phyloP scores from a whole-genome alignment of 140 eudicot genomes.

The Senecio squalidus region DNA sequence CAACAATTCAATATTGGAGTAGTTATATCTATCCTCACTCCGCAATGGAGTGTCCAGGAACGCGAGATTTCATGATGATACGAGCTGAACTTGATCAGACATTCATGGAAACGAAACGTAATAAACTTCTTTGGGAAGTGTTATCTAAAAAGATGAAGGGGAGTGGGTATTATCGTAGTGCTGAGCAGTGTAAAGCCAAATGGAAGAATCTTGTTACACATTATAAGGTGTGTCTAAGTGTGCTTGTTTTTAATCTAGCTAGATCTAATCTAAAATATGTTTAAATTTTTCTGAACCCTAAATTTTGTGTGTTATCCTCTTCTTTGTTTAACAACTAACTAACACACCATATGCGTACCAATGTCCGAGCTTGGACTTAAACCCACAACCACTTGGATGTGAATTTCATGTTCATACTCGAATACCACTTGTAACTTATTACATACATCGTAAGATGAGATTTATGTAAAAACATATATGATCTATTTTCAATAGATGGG shows the following conservation, averaged over 20 bases:
- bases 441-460: too few relatives aligned
- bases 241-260: slow-evolving; percentile 7
- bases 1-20: too few relatives aligned
- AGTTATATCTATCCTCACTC: too few relatives aligned
- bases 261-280: slow-evolving; percentile 1
- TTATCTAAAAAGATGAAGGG: slow-evolving; percentile 69
- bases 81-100: slow-evolving; percentile 69
- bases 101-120: slow-evolving; percentile 86
- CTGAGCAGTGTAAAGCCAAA: slow-evolving; percentile 93
- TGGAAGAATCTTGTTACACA: slow-evolving; percentile 97
- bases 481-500: too few relatives aligned
- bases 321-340: neutral
- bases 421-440: too few relatives aligned
- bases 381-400: too few relatives aligned
- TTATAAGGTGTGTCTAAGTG: slow-evolving; percentile 47
- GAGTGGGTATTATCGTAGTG: slow-evolving; percentile 71
- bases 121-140: slow-evolving; percentile 82
- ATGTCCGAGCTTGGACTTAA: too few relatives aligned
- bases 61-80: slow-evolving; percentile 70
- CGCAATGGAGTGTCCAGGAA: slow-evolving; percentile 95
- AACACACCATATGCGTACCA: neutral
- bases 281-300: neutral
- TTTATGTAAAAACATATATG: too few relatives aligned
- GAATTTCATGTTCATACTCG: too few relatives aligned
- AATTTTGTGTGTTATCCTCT: neutral